phyloP scores from a whole-genome alignment of 495 filamentous ascomycete genomes.

The Copromyces sp. region DNA sequence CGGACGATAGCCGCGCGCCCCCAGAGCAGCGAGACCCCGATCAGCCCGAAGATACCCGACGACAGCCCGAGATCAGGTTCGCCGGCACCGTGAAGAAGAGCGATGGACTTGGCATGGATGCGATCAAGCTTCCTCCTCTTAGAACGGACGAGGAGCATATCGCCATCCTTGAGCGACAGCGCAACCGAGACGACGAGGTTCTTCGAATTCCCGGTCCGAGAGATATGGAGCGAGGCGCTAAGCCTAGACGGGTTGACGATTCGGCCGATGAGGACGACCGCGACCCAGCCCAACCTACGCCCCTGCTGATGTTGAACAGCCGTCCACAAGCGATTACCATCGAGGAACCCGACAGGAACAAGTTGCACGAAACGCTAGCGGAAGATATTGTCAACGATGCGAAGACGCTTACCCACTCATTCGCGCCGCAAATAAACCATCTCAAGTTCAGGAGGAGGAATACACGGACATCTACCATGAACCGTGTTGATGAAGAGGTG shows the following conservation, averaged over 20 bases:
- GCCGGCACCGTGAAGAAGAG: slow-evolving; percentile 47
- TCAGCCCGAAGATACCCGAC: slow-evolving; percentile 15
- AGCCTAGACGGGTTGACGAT: slow-evolving; percentile 48
- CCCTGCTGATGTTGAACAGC: slow-evolving; percentile 13
- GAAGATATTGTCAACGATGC: slow-evolving; percentile 30
- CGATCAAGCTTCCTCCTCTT: slow-evolving; percentile 37
- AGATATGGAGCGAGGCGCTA: slow-evolving; percentile 70
- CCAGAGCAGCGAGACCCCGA: slow-evolving; percentile 13
- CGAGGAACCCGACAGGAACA: slow-evolving; percentile 44
- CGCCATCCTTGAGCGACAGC: slow-evolving; percentile 74
- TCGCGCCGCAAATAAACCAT: slow-evolving; percentile 10
- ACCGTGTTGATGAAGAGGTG: slow-evolving; percentile 5
- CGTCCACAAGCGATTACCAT: slow-evolving; percentile 52
- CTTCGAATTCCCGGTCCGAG: slow-evolving; percentile 79
- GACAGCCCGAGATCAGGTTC: slow-evolving; percentile 46
- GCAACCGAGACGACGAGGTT: slow-evolving; percentile 59
- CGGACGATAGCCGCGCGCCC: slow-evolving; percentile 1
- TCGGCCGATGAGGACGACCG: slow-evolving; percentile 17
- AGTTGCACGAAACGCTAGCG: slow-evolving; percentile 13
- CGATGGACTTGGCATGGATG: slow-evolving; percentile 28
- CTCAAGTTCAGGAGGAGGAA: slow-evolving; percentile 27
- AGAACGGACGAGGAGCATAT: slow-evolving; percentile 68
- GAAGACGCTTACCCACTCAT: slow-evolving; percentile 20
- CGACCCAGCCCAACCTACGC: neutral
- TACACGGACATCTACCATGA: slow-evolving; percentile 12